Percentiles rank a stretch among this genome's conserved stretches.
phyloP scores from a whole-genome alignment of 306 rosid genomes.

The Corylus avellana region DNA sequence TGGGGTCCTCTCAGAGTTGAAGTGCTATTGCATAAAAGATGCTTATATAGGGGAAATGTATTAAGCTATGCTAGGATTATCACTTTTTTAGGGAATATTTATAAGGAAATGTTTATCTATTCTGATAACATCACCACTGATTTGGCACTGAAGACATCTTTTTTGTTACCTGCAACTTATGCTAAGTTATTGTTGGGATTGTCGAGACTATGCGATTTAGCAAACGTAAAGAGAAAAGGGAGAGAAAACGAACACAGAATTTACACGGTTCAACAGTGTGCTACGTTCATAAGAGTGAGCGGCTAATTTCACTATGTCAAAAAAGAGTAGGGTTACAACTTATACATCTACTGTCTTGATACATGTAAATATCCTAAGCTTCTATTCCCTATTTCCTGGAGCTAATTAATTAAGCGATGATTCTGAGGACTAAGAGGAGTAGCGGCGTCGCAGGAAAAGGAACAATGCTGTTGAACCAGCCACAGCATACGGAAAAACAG shows the following conservation, averaged over 20 bases:
- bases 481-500: slow-evolving; percentile 54
- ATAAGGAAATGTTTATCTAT: not conserved
- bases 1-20: not conserved
- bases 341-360: not conserved
- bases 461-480: slow-evolving; percentile 62
- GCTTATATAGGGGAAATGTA: not conserved
- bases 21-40: not conserved
- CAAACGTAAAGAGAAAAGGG: too few relatives aligned
- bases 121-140: not conserved
- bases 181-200: too few relatives aligned
- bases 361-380: not conserved
- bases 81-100: not conserved
- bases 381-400: slow-evolving; percentile 4
- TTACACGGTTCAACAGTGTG: too few relatives aligned
- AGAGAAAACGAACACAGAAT: too few relatives aligned
- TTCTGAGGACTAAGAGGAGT: slow-evolving; percentile 37
- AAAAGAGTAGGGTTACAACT: too few relatives aligned
- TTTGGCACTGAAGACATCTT: not conserved
- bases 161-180: not conserved
- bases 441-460: slow-evolving; percentile 39
- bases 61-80: not conserved
- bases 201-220: too few relatives aligned
- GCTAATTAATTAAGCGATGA: not conserved
- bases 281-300: too few relatives aligned
- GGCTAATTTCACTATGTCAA: too few relatives aligned